Evolutionary conservation across 768 basidiomycete genomes (phyloP).

Genomic region (Thelephora aurantiotincta): DNA sequence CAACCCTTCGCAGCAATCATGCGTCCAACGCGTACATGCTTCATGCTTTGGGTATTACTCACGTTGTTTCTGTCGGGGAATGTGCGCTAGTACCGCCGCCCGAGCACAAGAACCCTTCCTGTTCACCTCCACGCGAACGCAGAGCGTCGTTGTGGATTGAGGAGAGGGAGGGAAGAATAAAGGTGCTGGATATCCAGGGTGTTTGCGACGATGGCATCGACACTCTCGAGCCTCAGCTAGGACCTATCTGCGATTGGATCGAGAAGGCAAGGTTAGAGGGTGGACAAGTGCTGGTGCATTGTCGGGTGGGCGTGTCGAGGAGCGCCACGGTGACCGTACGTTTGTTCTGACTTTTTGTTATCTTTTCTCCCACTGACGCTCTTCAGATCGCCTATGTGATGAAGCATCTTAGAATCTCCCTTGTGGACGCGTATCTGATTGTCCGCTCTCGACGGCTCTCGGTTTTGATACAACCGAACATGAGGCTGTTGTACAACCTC

Average conservation of each 20-base stretch:
- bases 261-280: slow-evolving; percentile 70
- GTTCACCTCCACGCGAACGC: slow-evolving; percentile 21
- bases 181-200: slow-evolving; percentile 83
- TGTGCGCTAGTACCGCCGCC: slow-evolving; percentile 78
- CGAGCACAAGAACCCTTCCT: slow-evolving; percentile 18
- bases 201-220: slow-evolving; percentile 96
- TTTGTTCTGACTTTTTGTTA: slow-evolving; percentile 9
- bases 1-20: slow-evolving; percentile 49
- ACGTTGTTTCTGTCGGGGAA: slow-evolving; percentile 95
- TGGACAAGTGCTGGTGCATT: slow-evolving; percentile 89
- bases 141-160: slow-evolving; percentile 75
- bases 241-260: slow-evolving; percentile 87
- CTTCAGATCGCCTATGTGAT: slow-evolving; percentile 88
- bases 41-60: slow-evolving; percentile 88
- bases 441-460: slow-evolving; percentile 82
- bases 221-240: slow-evolving; percentile 78
- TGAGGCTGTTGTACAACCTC: slow-evolving; percentile 89
- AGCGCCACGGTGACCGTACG: slow-evolving; percentile 84
- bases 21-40: slow-evolving; percentile 94
- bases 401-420: slow-evolving; percentile 73
- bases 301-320: slow-evolving; percentile 95
- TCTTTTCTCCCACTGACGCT: neutral
- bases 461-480: slow-evolving; percentile 89
- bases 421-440: slow-evolving; percentile 89
- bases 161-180: slow-evolving; percentile 78